Percentiles rank a stretch among this genome's conserved stretches.
Conservation (phyloP, 768 basidiomycete genomes). For the Russula foetens region DNA sequence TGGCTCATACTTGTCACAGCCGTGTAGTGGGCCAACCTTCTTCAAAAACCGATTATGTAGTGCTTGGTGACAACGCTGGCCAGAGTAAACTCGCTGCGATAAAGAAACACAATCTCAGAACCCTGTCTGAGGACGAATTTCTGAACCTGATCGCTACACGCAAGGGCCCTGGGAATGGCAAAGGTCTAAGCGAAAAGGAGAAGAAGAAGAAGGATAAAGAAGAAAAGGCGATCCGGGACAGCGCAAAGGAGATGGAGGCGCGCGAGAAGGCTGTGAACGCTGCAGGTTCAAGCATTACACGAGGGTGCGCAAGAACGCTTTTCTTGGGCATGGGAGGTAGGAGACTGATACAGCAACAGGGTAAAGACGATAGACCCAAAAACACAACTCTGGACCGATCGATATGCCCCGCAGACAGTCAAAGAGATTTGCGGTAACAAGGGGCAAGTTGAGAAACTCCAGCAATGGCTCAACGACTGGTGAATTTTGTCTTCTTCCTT, state of each 20-base stretch:
- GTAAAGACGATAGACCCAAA: constrained; percentile 35
- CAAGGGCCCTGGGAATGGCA: constrained; percentile 37
- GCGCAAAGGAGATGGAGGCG: constrained; percentile 72
- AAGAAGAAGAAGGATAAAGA: constrained; percentile 78
- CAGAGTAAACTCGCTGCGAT: constrained; percentile 83
- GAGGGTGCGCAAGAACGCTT: constrained; percentile 20
- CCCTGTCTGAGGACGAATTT: constrained; percentile 83
- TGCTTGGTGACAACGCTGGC: constrained; percentile 84
- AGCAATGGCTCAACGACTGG: constrained; percentile 86
- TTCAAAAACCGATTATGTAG: constrained; percentile 80
- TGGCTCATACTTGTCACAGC: constrained; percentile 34
- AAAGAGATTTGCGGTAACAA: constrained; percentile 98
- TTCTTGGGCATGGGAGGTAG: neutral
- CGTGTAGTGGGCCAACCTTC: constrained; percentile 86
- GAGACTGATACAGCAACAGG: constrained; percentile 16
- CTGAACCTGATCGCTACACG: constrained; percentile 73
- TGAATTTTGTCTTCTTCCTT: constrained; percentile 28
- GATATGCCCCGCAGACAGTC: constrained; percentile 82
- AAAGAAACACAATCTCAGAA: constrained; percentile 66
- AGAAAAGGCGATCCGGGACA: constrained; percentile 59
- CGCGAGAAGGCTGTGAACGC: constrained; percentile 42
- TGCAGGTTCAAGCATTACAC: constrained; percentile 12
- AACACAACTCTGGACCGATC: constrained; percentile 87
- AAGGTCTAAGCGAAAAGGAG: constrained; percentile 64
- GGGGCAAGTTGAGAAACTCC: constrained; percentile 79